Evolutionary conservation across 2,329 filamentous ascomycete species (phyloP).

Genomic region (Balansia obtecta): DNA sequence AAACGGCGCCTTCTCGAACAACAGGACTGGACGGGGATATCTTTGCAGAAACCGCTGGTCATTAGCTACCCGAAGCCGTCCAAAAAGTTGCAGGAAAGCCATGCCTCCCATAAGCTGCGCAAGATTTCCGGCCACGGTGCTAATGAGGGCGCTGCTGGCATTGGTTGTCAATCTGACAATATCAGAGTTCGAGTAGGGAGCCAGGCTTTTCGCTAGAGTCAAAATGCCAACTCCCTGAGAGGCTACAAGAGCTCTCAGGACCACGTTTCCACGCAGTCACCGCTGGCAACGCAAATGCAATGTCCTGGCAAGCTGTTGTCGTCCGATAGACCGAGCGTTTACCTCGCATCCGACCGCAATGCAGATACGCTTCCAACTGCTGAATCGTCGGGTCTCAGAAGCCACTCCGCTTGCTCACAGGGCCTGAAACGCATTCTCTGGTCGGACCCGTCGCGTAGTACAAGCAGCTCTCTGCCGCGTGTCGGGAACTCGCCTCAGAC

Average conservation of each 20-base stretch:
- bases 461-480: conserved; percentile 4
- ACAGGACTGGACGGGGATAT: conserved; percentile 20
- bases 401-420: conserved; percentile 3
- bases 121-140: not conserved
- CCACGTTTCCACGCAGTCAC: not conserved
- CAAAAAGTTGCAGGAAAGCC: conserved; percentile 3
- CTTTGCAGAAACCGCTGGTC: conserved; percentile 17
- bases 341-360: not conserved
- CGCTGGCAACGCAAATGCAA: not conserved
- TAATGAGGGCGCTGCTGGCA: not conserved
- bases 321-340: not conserved
- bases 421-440: conserved; percentile 1
- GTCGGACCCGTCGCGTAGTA: conserved; percentile 7
- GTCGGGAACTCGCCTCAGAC: not conserved
- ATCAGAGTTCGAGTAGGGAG: conserved; percentile 18
- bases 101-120: not conserved
- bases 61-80: conserved; percentile 11
- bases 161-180: not conserved
- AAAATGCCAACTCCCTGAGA: conserved; percentile 7
- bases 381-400: conserved; percentile 6
- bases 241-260: conserved; percentile 1
- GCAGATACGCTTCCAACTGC: not conserved
- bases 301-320: not conserved
- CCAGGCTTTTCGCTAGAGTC: conserved; percentile 18
- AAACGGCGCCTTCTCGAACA: conserved; percentile 15